Conservation (phyloP, 371 early-diverging fungal genomes). For the Dinochytrium kinnereticum region DNA sequence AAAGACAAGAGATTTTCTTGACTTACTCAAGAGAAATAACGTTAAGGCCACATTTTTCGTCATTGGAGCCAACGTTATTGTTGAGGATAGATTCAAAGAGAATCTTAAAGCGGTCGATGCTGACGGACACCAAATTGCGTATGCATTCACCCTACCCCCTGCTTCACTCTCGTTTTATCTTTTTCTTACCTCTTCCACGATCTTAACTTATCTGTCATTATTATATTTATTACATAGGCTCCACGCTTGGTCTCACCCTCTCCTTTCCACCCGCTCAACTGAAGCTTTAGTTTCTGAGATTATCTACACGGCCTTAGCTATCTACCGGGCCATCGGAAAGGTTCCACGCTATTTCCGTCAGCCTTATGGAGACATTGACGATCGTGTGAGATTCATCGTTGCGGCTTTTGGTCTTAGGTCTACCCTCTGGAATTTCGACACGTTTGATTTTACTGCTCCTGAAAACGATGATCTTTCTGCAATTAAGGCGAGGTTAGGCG, state of each 20-base stretch:
- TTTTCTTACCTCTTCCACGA: neutral
- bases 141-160: neutral
- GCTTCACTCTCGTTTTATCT: neutral
- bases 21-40: conserved; percentile 41
- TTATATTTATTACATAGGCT: neutral
- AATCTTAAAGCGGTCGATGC: conserved; percentile 27
- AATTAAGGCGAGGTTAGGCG: neutral
- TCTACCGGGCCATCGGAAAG: conserved; percentile 67
- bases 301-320: conserved; percentile 69
- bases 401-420: conserved; percentile 38
- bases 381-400: conserved; percentile 48
- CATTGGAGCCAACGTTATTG: conserved; percentile 60
- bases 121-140: conserved; percentile 43
- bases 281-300: conserved; percentile 75
- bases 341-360: conserved; percentile 65
- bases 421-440: conserved; percentile 44
- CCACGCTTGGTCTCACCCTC: conserved; percentile 57
- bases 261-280: conserved; percentile 64
- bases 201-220: neutral
- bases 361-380: conserved; percentile 63
- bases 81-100: conserved; percentile 25
- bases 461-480: neutral
- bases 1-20: conserved; percentile 57
- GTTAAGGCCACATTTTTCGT: conserved; percentile 74
- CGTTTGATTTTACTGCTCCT: conserved; percentile 19